Percentiles rank a stretch among this genome's conserved stretches.
Conservation (phyloP, 352 stramenopile genomes). For the Plasmopara viticola region DNA sequence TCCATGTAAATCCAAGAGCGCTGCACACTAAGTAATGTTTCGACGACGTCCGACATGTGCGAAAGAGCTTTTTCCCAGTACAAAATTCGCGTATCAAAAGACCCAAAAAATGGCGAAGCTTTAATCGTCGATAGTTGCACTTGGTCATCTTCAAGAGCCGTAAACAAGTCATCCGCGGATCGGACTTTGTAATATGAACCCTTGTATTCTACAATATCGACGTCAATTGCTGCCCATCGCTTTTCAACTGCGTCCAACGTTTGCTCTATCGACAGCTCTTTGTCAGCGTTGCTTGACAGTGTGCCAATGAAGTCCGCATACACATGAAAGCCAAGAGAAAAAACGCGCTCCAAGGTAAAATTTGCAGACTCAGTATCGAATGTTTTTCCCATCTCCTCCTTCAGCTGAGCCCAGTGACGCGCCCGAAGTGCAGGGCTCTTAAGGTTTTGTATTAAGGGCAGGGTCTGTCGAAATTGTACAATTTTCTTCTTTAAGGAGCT, state of each 20-base stretch:
- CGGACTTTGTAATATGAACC: conserved; percentile 91
- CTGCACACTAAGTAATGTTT: conserved; percentile 85
- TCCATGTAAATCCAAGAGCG: conserved; percentile 94
- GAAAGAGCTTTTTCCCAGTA: conserved; percentile 85
- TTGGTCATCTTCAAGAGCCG: conserved; percentile 87
- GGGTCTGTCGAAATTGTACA: conserved; percentile 88
- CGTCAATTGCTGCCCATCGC: conserved; percentile 82
- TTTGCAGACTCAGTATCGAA: conserved; percentile 70
- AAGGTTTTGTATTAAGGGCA: conserved; percentile 91
- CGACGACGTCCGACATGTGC: conserved; percentile 87
- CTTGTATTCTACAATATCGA: conserved; percentile 92
- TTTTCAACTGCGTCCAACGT: conserved; percentile 81
- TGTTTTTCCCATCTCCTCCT: conserved; percentile 80
- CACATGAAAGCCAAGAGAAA: conserved; percentile 83
- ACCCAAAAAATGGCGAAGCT: conserved; percentile 89
- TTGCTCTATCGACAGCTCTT: conserved; percentile 91
- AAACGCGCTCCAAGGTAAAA: conserved; percentile 84
- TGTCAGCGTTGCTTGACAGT: conserved; percentile 85
- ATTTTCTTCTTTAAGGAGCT: conserved; percentile 91
- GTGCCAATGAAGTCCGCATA: conserved; percentile 90
- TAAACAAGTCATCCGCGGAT: conserved; percentile 88
- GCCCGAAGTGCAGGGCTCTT: conserved; percentile 85
- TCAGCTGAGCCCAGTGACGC: conserved; percentile 87
- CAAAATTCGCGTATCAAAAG: conserved; percentile 85
- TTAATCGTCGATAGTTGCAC: conserved; percentile 92